Evolutionary conservation across 2,329 filamentous ascomycete genomes (phyloP), one percentile per base, ranked within the genome.

Genomic region (Neobulgaria alba): DNA sequence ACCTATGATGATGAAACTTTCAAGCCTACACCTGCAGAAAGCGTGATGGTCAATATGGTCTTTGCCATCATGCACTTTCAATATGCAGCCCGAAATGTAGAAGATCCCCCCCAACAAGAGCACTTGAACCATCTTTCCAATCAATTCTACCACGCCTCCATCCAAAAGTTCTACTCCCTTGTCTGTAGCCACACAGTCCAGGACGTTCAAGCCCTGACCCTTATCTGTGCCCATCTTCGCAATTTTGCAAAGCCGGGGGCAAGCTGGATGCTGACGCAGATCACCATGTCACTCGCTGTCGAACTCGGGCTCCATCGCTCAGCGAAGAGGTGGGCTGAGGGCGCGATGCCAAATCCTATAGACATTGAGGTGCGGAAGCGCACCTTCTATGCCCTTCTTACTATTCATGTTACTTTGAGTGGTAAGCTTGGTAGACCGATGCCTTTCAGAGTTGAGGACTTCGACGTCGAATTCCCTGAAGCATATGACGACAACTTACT

Each of bases 161-260:
- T 89, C 33, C 76, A 75, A 56, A 78, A 80, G 59, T 77, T 83
- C 49, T 80, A 76, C 47, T 67, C 85, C 35, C 64, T 93, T 3
- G 62, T 76, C 10, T 67, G 67, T 4, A 75, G 77, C 14, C 74
- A 74, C 41, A 77, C 75, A 0, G 62, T 88, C 10, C 67, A 76
- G 33, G 76, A 85, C 38, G 69, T 88, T 5, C 85, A 92, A 59
- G 85, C 83, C 3, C 60, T 92, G 53, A 69, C 79, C 9, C 65
- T 92, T 63, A 76, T 93, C 14, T 79, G 78, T 43, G 63, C 75
- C 3, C 83, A 90, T 57, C 73, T 85, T 3, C 77, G 86, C 44
- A 79, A 77, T 37, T 88, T 92, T 43, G 83, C 85, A 20, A 87
- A 89, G 53, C 84, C 86, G 1, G 84, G 83, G 10, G 77, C 81